These are phyloP conservation scores for Suillus decipiens DNA, from an alignment of 768 basidiomycete genomes.

Conservation along the genomic window DNA sequence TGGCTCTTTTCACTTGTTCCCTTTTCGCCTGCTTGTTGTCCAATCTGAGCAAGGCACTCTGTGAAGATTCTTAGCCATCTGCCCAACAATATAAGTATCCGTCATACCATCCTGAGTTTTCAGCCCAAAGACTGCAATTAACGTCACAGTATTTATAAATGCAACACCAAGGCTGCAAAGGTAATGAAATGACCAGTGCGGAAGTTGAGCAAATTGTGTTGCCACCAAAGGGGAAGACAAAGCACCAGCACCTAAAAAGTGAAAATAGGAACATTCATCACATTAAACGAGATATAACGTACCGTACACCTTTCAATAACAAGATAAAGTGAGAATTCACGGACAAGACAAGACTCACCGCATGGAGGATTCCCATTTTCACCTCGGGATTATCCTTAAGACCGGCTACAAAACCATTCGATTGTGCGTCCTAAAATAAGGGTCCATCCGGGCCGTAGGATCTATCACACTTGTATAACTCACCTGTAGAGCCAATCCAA, in stretches of 20 bases:
- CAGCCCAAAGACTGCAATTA: conserved; percentile 61
- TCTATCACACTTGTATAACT: conserved; percentile 4
- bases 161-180: conserved; percentile 66
- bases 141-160: conserved; percentile 48
- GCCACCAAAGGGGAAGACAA: conserved; percentile 54
- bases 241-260: conserved; percentile 43
- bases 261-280: neutral
- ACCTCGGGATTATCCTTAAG: conserved; percentile 38
- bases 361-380: conserved; percentile 46
- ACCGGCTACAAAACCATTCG: conserved; percentile 46
- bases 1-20: conserved; percentile 35
- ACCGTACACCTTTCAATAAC: neutral
- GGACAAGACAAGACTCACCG: conserved; percentile 28
- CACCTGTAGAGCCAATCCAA: conserved; percentile 51
- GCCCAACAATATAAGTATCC: neutral
- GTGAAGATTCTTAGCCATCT: neutral
- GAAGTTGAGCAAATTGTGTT: conserved; percentile 48
- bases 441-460: neutral
- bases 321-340: neutral
- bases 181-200: conserved; percentile 43
- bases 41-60: conserved; percentile 41
- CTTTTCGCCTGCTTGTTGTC: conserved; percentile 29
- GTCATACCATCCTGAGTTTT: conserved; percentile 64
- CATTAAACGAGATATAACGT: neutral
- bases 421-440: conserved; percentile 43